A percentile compares a stretch with the other conserved stretches of the same genome.
These are phyloP conservation scores for Colletotrichum phormii DNA, from an alignment of 2,329 filamentous ascomycete genomes.

Conservation along the genomic window DNA sequence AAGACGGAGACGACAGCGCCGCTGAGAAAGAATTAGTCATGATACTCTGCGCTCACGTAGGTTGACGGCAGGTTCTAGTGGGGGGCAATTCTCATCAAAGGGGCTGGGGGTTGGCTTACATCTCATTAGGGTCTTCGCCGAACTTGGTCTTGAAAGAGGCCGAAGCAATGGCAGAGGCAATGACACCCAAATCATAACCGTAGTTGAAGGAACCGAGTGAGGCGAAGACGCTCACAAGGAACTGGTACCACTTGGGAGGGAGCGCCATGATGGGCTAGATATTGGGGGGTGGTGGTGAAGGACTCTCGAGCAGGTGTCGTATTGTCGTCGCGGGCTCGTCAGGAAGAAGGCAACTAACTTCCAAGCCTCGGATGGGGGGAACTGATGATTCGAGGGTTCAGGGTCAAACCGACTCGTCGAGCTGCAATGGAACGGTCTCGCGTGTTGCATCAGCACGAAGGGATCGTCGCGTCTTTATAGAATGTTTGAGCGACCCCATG, in stretches of 20 bases:
- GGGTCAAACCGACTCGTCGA: conserved; percentile 25
- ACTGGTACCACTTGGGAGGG: conserved; percentile 60
- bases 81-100: too few relatives aligned
- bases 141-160: conserved; percentile 56
- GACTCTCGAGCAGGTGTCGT: neutral
- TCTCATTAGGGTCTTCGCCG: conserved; percentile 48
- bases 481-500: conserved; percentile 20
- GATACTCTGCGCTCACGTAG: neutral
- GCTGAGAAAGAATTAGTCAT: conserved; percentile 45
- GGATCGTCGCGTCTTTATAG: conserved; percentile 36
- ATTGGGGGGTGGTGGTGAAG: neutral
- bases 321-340: neutral
- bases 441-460: conserved; percentile 6
- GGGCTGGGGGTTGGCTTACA: conserved; percentile 42
- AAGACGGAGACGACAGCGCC: conserved; percentile 83
- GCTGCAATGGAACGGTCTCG: conserved; percentile 14
- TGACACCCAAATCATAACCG: conserved; percentile 67
- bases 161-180: conserved; percentile 64
- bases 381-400: neutral
- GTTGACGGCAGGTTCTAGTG: neutral
- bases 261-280: conserved; percentile 50
- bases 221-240: conserved; percentile 65
- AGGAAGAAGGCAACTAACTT: neutral
- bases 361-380: neutral
- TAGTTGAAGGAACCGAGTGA: conserved; percentile 66